Evolutionary conservation across 2,329 filamentous ascomycete genomes (phyloP), one percentile per base, ranked within the genome.

Genomic region (Chaetomium sp.): DNA sequence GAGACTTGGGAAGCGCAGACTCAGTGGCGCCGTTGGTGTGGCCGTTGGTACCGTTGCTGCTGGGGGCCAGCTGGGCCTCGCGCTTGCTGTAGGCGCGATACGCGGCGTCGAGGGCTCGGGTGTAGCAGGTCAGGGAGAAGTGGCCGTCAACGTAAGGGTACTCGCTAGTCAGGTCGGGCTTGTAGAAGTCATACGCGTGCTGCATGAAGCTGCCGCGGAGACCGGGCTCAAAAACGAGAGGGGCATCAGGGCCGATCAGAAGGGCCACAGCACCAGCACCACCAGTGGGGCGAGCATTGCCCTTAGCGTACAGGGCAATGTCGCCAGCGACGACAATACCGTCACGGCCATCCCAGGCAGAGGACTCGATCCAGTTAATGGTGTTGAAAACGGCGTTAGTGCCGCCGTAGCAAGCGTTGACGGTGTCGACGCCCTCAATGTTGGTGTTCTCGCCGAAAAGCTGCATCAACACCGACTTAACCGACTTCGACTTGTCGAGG

Each of bases 101-200:
- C 73, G 88, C 86, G 55, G 82, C 81, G 69, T 92, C 88, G 33
- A 92, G 84, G 50, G 88, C 88, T 76, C 88, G 81, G 61, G 79
- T 88, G 75, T 92, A 92, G 80, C 88, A 92, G 72, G 77, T 86
- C 70, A 91, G 72, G 49, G 88, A 92, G 79, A 85, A 91, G 72
- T 91, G 88, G 59, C 88, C 88, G 66, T 92, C 88, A 56, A 92
- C 88, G 68, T 89, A 85, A 61, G 88, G 88, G 76, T 92, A 92
- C 75, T 92, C 88, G 80, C 86, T 89, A 68, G 88, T 88, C 63
- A 92, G 78, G 73, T 92, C 88, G 67, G 88, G 88, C 84, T 92
- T 92, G 84, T 90, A 92, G 72, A 92, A 92, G 73, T 92, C 88
- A 73, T 92, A 94, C 66, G 85, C 86, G 75, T 92, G 88, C 72